Conservation (phyloP, 2,329 filamentous ascomycete species). For the Aureobasidium sp. region DNA sequence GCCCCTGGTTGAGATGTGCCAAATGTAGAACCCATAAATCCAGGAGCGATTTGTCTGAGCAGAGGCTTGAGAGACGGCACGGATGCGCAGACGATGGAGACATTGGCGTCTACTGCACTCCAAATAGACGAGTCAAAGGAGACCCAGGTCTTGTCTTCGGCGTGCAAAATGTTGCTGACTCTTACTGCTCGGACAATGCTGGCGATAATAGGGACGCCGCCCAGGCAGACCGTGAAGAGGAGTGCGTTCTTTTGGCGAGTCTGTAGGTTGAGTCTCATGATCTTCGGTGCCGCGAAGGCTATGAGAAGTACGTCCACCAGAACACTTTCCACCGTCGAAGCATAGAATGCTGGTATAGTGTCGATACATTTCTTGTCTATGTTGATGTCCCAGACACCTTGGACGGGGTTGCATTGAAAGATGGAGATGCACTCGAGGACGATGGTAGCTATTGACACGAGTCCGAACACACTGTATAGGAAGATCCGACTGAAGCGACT, state of each 20-base stretch:
- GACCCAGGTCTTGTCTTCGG: neutral
- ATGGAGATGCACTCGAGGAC: neutral
- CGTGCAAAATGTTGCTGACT: neutral
- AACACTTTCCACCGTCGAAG: neutral
- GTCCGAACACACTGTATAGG: neutral
- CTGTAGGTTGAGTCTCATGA: conserved; percentile 1
- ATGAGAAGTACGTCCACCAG: conserved; percentile 4
- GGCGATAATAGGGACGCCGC: neutral
- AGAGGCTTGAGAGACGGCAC: conserved; percentile 6
- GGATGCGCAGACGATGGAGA: conserved; percentile 8
- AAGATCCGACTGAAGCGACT: neutral
- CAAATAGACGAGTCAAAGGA: conserved; percentile 4
- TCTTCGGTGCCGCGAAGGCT: conserved; percentile 2
- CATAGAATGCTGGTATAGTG: conserved; percentile 8
- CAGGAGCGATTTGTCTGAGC: neutral
- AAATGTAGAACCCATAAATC: conserved; percentile 2
- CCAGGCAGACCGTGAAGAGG: neutral
- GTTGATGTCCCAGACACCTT: neutral
- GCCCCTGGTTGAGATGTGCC: neutral
- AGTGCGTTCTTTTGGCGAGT: conserved; percentile 1
- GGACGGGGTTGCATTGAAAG: conserved; percentile 4
- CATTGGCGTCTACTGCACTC: conserved; percentile 6
- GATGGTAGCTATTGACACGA: neutral
- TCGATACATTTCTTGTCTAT: neutral
- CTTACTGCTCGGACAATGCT: conserved; percentile 4